phyloP scores from a whole-genome alignment of 176 grass and related monocot genomes.

The Hyparrhenia diplandra region DNA sequence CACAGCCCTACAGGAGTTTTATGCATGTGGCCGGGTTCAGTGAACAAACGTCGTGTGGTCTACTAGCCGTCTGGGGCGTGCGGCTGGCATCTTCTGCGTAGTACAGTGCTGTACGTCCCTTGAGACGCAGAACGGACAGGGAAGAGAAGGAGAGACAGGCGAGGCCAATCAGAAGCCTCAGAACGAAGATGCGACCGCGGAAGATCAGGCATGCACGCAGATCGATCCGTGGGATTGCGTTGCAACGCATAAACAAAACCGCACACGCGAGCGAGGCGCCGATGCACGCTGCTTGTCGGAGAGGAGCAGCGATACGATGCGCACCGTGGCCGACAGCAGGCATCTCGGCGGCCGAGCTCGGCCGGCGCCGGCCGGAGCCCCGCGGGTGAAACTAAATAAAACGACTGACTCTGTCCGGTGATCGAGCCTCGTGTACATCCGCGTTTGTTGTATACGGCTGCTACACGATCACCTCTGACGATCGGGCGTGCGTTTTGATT shows the following conservation, averaged over 20 bases:
- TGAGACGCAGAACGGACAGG: constrained; percentile 1
- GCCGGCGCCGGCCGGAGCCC: background rate
- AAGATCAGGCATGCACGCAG: background rate
- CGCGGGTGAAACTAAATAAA: too few relatives aligned
- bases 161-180: background rate
- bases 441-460: background rate
- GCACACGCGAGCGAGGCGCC: background rate
- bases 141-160: background rate
- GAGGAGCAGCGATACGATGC: background rate
- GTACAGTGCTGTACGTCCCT: constrained; percentile 8
- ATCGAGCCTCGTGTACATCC: background rate
- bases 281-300: constrained; percentile 1
- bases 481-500: too few relatives aligned
- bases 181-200: background rate
- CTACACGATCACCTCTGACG: background rate
- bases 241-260: background rate
- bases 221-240: background rate
- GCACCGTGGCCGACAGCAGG: background rate
- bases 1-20: background rate
- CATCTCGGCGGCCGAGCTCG: background rate
- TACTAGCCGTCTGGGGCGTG: too few relatives aligned
- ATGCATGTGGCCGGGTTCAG: background rate
- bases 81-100: too few relatives aligned
- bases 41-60: background rate
- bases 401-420: background rate